These are phyloP conservation scores for Tritrichomonas foetus DNA, from an alignment of 208 protist genomes.

Conservation along the genomic window DNA sequence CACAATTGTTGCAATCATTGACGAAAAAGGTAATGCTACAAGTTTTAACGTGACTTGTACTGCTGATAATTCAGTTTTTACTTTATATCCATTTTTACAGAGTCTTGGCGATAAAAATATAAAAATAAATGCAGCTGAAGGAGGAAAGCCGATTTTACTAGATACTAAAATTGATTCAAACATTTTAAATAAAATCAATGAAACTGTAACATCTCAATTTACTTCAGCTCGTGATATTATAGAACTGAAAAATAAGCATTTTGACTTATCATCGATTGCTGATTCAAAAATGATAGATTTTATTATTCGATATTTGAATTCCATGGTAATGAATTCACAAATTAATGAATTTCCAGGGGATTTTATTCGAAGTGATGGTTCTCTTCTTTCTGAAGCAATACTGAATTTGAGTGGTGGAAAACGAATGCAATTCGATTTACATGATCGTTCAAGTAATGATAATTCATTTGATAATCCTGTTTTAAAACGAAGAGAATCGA, in stretches of 20 bases:
- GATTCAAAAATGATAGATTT: background rate
- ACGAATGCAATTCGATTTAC: background rate
- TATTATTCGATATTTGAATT: background rate
- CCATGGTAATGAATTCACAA: background rate
- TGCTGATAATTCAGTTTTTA: constrained; percentile 29
- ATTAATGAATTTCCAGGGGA: background rate
- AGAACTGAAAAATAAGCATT: no score
- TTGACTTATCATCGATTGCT: no score
- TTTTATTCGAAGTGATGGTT: background rate
- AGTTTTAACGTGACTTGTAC: background rate
- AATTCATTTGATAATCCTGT: background rate
- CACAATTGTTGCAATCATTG: background rate
- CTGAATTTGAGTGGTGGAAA: background rate
- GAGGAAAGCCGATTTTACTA: no score
- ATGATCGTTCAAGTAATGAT: background rate
- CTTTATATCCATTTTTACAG: background rate
- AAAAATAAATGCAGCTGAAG: no score
- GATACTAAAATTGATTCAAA: no score
- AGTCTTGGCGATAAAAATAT: background rate
- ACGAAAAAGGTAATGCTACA: background rate
- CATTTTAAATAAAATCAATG: no score
- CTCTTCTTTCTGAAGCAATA: background rate
- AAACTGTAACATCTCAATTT: no score
- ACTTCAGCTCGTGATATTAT: no score
- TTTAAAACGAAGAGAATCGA: background rate